Evolutionary conservation across 805 yeast species (phyloP).

Genomic region (Cephaloascus fragrans): DNA sequence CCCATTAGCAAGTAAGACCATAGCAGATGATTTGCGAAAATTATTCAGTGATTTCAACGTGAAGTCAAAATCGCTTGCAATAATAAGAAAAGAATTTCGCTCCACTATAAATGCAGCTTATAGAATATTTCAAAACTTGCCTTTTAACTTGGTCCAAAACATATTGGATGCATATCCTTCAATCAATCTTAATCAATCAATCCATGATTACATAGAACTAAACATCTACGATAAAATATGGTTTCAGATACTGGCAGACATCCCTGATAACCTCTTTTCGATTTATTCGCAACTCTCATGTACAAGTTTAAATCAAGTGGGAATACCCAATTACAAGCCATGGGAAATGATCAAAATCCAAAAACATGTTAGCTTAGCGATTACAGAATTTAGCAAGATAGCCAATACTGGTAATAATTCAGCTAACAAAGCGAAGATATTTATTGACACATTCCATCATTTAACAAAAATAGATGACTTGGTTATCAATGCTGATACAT

Average conservation of each 20-base stretch:
- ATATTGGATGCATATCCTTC: conserved; percentile 21
- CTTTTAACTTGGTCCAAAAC: conserved; percentile 7
- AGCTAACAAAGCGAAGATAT: conserved; percentile 33
- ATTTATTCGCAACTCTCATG: neutral
- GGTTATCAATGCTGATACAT: conserved; percentile 69
- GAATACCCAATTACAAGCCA: conserved; percentile 28
- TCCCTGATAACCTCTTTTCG: conserved; percentile 1
- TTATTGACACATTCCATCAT: conserved; percentile 41
- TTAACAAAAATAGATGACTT: conserved; percentile 28
- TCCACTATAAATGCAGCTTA: conserved; percentile 11
- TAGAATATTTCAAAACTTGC: conserved; percentile 19
- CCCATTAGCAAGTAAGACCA: conserved; percentile 24
- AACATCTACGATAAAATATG: conserved; percentile 62
- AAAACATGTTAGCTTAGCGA: conserved; percentile 39
- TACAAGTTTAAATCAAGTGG: conserved; percentile 33
- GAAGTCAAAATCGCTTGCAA: conserved; percentile 7
- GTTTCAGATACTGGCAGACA: conserved; percentile 23
- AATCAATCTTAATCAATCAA: conserved; percentile 38
- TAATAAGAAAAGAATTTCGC: no score
- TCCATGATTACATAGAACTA: conserved; percentile 65
- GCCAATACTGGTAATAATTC: conserved; percentile 32
- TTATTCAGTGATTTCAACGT: conserved; percentile 28
- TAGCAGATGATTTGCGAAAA: conserved; percentile 27
- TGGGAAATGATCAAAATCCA: conserved; percentile 25
- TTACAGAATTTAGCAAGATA: conserved; percentile 36